Evolutionary conservation across 768 basidiomycete genomes (phyloP), one percentile per base, ranked within the genome.

Genomic region (Boletus reticulatus): DNA sequence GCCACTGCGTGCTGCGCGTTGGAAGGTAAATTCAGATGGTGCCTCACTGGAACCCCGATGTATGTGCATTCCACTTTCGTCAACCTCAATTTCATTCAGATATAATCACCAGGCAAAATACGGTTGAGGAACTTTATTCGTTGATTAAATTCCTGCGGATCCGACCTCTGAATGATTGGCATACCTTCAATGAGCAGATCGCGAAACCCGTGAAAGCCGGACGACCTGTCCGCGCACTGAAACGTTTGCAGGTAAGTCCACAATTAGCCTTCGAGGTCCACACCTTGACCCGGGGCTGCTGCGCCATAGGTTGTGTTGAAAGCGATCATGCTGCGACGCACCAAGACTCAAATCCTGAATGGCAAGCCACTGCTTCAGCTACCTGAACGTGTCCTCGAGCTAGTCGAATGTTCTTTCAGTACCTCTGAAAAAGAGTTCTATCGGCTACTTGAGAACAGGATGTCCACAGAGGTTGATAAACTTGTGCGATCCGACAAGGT

Each of bases 111-210:
- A 88, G 85, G 81, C 88, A 98, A 78, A 98, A 99, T 74, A 87
- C 78, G 47, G 88, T 98, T 17, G 85, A 88, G 45, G 97, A 99
- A 63, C 75, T 99, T 7, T 97, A 84, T 67, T 89, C 94, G 4
- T 77, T 98, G 34, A 80, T 98, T 63, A 88, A 91, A 56, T 99
- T 98, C 73, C 75, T 98, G 27, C 86, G 88, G 5, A 78, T 93
- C 61, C 84, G 83, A 60, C 96, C 94, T 0, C 76, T 95, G 31
- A 85, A 88, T 55, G 81, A 91, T 37, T 92, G 87, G 85, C 69
- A 81, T 5, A 82, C 77, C 4, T 99, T 98, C 78, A 89, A 89
- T 49, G 75, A 76, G 12, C 82, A 87, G 46, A 92, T 99, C 46
- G 81, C 83, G 0, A 81, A 87, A 57, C 93, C 93, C 1, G 82